Evolutionary conservation across 768 basidiomycete species (phyloP).

Genomic region (Amanita fuliginea): DNA sequence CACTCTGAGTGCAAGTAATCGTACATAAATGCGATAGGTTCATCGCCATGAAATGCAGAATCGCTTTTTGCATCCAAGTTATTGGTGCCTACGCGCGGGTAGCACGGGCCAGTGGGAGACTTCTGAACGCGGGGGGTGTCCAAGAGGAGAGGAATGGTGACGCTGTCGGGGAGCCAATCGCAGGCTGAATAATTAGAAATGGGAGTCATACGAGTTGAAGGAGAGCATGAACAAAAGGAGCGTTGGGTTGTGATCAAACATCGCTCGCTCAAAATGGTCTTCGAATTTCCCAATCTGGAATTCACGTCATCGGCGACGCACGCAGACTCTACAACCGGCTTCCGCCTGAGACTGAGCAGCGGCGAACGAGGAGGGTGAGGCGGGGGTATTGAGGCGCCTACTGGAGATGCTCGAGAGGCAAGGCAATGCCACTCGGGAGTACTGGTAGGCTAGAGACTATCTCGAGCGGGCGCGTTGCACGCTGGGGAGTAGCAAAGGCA

Average conservation of each 20-base stretch:
- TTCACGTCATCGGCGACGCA: too few relatives aligned
- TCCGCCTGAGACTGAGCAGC: too few relatives aligned
- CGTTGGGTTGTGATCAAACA: not conserved
- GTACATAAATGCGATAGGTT: not conserved
- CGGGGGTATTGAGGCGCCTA: too few relatives aligned
- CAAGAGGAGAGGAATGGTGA: not conserved
- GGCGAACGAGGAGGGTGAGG: too few relatives aligned
- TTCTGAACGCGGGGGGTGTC: not conserved
- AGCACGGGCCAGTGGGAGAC: not conserved
- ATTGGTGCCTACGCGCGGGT: not conserved
- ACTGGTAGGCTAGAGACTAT: too few relatives aligned
- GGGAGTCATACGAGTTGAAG: not conserved
- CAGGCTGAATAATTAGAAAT: not conserved
- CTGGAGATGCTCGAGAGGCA: too few relatives aligned
- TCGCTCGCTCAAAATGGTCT: not conserved
- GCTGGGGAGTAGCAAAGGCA: too few relatives aligned
- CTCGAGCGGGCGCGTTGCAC: too few relatives aligned
- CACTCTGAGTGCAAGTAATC: not conserved
- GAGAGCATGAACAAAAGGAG: not conserved
- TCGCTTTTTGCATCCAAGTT: not conserved
- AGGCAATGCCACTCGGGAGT: too few relatives aligned
- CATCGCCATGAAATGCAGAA: not conserved
- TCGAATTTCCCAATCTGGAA: not conserved
- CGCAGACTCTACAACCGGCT: too few relatives aligned
- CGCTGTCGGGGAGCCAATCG: not conserved